These are phyloP conservation scores for Cytospora piceae DNA, from an alignment of 2,329 filamentous ascomycete species.

Conservation along the genomic window DNA sequence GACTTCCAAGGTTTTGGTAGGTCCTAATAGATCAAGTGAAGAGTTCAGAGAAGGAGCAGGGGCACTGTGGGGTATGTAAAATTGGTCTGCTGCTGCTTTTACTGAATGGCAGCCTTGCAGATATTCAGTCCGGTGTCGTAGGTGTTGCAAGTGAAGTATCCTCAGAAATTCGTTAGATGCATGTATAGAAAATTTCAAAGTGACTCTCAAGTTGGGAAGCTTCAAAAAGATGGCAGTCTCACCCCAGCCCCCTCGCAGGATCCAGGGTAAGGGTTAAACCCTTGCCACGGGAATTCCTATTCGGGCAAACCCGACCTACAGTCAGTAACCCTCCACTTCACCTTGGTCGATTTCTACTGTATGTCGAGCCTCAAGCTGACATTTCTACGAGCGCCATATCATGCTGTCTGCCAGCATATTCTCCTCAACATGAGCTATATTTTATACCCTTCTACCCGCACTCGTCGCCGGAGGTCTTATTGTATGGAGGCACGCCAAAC, in stretches of 20 bases:
- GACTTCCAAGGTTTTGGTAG: not conserved
- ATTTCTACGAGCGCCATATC: not conserved
- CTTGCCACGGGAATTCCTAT: too few species aligned
- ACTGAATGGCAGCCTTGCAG: not conserved
- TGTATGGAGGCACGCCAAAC: too few species aligned
- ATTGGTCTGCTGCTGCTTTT: not conserved
- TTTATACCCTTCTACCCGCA: not conserved
- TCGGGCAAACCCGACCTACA: not conserved
- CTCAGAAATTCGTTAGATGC: not conserved
- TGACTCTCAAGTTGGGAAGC: not conserved
- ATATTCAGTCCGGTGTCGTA: not conserved
- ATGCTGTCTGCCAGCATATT: not conserved
- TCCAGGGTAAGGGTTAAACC: constrained; percentile 16
- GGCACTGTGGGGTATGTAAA: not conserved
- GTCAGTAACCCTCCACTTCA: too few species aligned
- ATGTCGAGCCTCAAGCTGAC: not conserved
- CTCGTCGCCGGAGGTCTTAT: too few species aligned
- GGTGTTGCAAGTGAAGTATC: constrained; percentile 1
- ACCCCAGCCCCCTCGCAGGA: not conserved
- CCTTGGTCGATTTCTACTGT: not conserved
- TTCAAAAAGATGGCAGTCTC: not conserved
- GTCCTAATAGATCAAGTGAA: not conserved
- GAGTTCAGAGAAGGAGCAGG: not conserved
- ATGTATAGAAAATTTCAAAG: not conserved
- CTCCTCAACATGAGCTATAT: not conserved